A percentile compares a stretch with the other conserved stretches of the same genome.
These are phyloP conservation scores for Candida sanyaensis DNA, from an alignment of 1,139 yeast genomes.

Conservation along the genomic window DNA sequence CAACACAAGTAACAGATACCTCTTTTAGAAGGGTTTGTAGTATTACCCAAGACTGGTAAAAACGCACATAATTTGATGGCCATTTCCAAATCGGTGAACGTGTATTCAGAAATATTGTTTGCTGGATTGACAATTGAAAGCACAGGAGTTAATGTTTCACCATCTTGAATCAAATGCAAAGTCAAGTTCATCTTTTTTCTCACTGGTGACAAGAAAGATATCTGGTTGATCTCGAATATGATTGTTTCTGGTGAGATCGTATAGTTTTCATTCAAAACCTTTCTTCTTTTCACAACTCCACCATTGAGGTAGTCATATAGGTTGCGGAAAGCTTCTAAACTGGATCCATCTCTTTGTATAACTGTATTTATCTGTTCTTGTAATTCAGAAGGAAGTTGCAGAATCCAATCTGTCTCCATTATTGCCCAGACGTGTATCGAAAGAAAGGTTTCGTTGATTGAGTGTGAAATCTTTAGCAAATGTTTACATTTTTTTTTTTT, in stretches of 20 bases:
- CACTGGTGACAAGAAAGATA: constrained; percentile 44
- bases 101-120: constrained; percentile 36
- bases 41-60: constrained; percentile 44
- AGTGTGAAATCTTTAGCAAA: background rate
- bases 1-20: constrained; percentile 40
- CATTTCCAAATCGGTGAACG: constrained; percentile 31
- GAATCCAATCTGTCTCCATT: constrained; percentile 15
- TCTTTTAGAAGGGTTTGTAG: constrained; percentile 38
- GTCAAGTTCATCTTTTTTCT: constrained; percentile 41
- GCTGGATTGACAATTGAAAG: constrained; percentile 41
- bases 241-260: constrained; percentile 24
- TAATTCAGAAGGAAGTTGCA: constrained; percentile 28
- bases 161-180: constrained; percentile 40
- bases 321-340: constrained; percentile 21
- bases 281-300: constrained; percentile 5
- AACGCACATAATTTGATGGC: constrained; percentile 37
- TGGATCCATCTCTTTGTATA: constrained; percentile 21
- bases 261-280: constrained; percentile 1
- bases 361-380: constrained; percentile 21
- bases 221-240: constrained; percentile 40
- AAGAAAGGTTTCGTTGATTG: background rate
- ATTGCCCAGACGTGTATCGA: background rate
- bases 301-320: constrained; percentile 20
- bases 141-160: constrained; percentile 33
- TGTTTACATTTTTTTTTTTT: constrained; percentile 3